Evolutionary conservation across 2,329 filamentous ascomycete genomes (phyloP).

Genomic region (Epichloe glyceriae): DNA sequence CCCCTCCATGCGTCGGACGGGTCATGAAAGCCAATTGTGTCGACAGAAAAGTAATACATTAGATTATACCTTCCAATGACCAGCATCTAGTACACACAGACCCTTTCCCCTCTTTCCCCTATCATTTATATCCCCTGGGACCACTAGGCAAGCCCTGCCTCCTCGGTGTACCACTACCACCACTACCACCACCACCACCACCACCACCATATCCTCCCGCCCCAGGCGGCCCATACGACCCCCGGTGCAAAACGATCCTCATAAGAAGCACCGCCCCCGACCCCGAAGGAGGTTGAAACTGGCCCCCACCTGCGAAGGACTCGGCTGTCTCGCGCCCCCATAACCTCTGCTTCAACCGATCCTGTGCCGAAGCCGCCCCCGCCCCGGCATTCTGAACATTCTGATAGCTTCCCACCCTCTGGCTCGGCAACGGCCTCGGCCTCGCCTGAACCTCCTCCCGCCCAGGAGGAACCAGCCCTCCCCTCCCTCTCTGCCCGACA

Average conservation of each 20-base stretch:
- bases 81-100: neutral
- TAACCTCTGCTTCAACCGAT: constrained; percentile 67
- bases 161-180: constrained; percentile 19
- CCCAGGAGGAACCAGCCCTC: neutral
- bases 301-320: constrained; percentile 34
- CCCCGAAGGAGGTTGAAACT: constrained; percentile 30
- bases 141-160: constrained; percentile 32
- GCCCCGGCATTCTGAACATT: constrained; percentile 36
- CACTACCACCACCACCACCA: constrained; percentile 21
- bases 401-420: constrained; percentile 65
- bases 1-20: too few species aligned
- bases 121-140: constrained; percentile 27
- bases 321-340: constrained; percentile 51
- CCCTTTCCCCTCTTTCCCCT: neutral
- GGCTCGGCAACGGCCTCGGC: constrained; percentile 55
- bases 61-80: neutral
- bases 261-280: constrained; percentile 18
- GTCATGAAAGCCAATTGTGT: too few species aligned
- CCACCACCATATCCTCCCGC: constrained; percentile 24
- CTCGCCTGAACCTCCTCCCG: constrained; percentile 21
- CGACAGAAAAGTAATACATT: neutral
- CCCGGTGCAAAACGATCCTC: constrained; percentile 34
- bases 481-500: constrained; percentile 10
- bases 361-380: constrained; percentile 53
- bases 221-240: constrained; percentile 29